phyloP scores from a whole-genome alignment of 2,329 filamentous ascomycete species.

The Colletotrichum sp. region DNA sequence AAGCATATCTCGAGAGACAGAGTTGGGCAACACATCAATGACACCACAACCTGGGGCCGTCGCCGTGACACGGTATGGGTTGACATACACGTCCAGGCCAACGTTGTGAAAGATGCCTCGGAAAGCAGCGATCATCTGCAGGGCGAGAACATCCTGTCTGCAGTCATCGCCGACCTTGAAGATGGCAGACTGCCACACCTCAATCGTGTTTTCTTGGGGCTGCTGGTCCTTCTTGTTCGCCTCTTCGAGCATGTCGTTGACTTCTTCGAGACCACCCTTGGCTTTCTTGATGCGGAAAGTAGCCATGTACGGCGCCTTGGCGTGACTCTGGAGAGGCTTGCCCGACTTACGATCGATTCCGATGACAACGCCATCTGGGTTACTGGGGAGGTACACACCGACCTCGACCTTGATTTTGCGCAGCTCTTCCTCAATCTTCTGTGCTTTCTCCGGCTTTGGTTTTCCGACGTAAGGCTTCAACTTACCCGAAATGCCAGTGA shows the following conservation, averaged over 20 bases:
- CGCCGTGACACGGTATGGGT: constrained; percentile 95
- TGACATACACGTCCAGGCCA: constrained; percentile 95
- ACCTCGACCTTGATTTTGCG: constrained; percentile 97
- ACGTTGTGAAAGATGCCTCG: constrained; percentile 95
- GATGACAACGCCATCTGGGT: constrained; percentile 95
- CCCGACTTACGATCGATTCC: constrained; percentile 98
- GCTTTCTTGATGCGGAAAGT: constrained; percentile 96
- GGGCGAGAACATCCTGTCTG: constrained; percentile 91
- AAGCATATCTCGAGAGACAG: constrained; percentile 97
- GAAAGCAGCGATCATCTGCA: constrained; percentile 98
- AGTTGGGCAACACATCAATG: constrained; percentile 97
- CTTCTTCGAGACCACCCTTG: constrained; percentile 57
- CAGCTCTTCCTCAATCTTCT: constrained; percentile 98
- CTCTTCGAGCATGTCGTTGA: constrained; percentile 56
- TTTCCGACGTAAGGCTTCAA: constrained; percentile 91
- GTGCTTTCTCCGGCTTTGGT: constrained; percentile 95
- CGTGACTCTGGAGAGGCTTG: constrained; percentile 96
- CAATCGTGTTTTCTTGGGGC: constrained; percentile 65
- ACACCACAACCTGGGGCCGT: constrained; percentile 97
- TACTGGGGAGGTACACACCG: constrained; percentile 95
- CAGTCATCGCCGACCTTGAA: constrained; percentile 99
- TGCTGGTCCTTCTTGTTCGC: constrained; percentile 39
- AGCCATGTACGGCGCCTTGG: constrained; percentile 98
- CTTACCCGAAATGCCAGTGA: constrained; percentile 94
- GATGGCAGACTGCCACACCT: constrained; percentile 99